Base-by-base conservation (phyloP, 2,329 filamentous ascomycete genomes). In the Dothistroma pini region DNA sequence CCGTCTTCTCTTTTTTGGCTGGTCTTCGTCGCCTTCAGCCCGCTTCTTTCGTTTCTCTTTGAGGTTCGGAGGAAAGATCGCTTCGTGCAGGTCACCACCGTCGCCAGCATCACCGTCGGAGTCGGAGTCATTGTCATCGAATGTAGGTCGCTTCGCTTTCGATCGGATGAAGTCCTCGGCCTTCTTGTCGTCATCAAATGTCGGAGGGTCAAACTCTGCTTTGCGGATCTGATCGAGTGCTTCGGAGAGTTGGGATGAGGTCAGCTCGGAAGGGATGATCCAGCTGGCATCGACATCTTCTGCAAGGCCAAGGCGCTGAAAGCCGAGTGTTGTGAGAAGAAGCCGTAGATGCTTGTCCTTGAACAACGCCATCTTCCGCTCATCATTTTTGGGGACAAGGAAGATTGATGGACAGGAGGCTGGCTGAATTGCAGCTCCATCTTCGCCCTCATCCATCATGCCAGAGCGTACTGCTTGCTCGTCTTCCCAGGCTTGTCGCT, bases 281-380 rank as follows among this genome's bases (percentile, higher is more conserved):
- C 95, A 97, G 0, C 82, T 79, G 1, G 89, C 88, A 60, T 93
- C 89, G 0, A 84, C 82, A 3, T 90, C 87, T 70, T 96, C 90
- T 48, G 91, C 87, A 41, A 78, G 74, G 34, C 84, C 85, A 8
- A 85, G 72, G 55, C 87, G 82, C 69, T 89, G 82, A 63, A 96
- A 84, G 0, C 89, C 90, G 19, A 89, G 81, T 0, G 95, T 81
- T 1, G 82, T 88, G 84, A 97, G 89, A 3, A 99, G 83, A 1
- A 97, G 85, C 35, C 93, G 89, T 1, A 97, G 82, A 70, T 93
- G 88, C 10, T 90, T 87, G 75, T 97, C 96, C 72, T 91, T 96
- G 79, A 96, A 96, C 76, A 96, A 87, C 29, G 91, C 89, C 22
- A 82, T 83, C 55, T 87, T 86, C 47, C 87, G 85, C 54, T 84